Conservation (phyloP, 495 filamentous ascomycete species). For the Hypoxylon perforatum region DNA sequence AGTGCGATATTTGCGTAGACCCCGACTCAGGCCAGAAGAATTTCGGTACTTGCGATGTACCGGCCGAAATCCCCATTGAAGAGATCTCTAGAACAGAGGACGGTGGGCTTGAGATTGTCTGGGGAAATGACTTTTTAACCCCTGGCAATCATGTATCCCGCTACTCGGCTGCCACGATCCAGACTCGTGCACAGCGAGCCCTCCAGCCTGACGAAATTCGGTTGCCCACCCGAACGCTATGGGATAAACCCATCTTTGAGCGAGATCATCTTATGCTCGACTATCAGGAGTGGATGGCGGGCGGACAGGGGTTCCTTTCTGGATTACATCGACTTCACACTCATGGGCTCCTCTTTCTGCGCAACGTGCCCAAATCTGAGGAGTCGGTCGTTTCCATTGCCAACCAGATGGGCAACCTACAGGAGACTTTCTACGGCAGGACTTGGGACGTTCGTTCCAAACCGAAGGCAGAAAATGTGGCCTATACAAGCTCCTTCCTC, state of each 20-base stretch:
- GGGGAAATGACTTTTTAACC: conserved; percentile 54
- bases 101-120: conserved; percentile 65
- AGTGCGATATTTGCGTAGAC: conserved; percentile 78
- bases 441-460: conserved; percentile 90
- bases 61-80: conserved; percentile 57
- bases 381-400: conserved; percentile 74
- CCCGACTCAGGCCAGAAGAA: conserved; percentile 83
- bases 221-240: conserved; percentile 42
- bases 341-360: conserved; percentile 79
- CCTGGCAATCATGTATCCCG: conserved; percentile 24
- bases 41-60: conserved; percentile 80
- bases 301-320: conserved; percentile 59
- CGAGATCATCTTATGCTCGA: conserved; percentile 53
- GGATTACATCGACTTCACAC: conserved; percentile 66
- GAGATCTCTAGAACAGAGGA: conserved; percentile 46
- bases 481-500: conserved; percentile 83
- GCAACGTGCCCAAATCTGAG: conserved; percentile 72
- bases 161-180: conserved; percentile 12
- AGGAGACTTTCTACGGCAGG: conserved; percentile 86
- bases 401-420: conserved; percentile 75
- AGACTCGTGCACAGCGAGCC: neutral
- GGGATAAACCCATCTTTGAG: conserved; percentile 46
- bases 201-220: neutral
- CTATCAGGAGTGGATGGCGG: conserved; percentile 76
- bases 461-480: conserved; percentile 85